Conservation (phyloP, 2,329 filamentous ascomycete genomes). For the Colletotrichum paranaense region DNA sequence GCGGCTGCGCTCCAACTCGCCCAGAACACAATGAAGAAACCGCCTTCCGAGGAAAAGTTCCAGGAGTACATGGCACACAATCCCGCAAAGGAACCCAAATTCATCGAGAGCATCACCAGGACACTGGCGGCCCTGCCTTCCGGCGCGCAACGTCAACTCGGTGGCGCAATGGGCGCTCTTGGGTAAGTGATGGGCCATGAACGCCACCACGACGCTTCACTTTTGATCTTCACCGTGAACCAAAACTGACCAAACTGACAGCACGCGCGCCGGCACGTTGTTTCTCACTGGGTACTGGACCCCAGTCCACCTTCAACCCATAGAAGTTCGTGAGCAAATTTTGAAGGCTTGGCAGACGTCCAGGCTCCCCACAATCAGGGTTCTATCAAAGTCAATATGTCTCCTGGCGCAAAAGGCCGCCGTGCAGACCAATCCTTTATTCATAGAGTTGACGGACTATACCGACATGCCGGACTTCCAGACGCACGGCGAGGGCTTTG, state of each 20-base stretch:
- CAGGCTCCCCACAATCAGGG: slow-evolving; percentile 64
- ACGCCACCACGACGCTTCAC: background rate
- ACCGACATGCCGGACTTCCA: slow-evolving; percentile 64
- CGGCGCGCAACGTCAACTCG: slow-evolving; percentile 49
- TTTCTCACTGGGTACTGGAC: slow-evolving; percentile 75
- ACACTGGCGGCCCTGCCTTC: slow-evolving; percentile 51
- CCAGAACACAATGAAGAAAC: slow-evolving; percentile 47
- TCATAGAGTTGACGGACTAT: slow-evolving; percentile 68
- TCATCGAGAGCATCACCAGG: slow-evolving; percentile 61
- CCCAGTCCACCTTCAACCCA: slow-evolving; percentile 70
- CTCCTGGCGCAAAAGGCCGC: slow-evolving; percentile 65
- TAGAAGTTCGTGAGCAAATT: slow-evolving; percentile 70
- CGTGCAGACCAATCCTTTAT: slow-evolving; percentile 64
- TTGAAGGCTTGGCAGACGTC: slow-evolving; percentile 72
- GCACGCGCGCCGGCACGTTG: slow-evolving; percentile 71
- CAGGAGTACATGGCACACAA: slow-evolving; percentile 64
- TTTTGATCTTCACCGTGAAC: background rate
- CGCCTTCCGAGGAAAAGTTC: slow-evolving; percentile 56
- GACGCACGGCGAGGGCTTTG: slow-evolving; percentile 61
- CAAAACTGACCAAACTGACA: slow-evolving; percentile 44
- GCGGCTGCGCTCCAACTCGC: slow-evolving; percentile 55
- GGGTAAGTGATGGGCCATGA: slow-evolving; percentile 49
- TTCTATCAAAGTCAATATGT: slow-evolving; percentile 66
- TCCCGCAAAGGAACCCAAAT: slow-evolving; percentile 62
- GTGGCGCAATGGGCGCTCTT: slow-evolving; percentile 51